These are phyloP conservation scores for Cryptosporidium bovis DNA, from an alignment of 169 alveolate genomes.

Conservation along the genomic window DNA sequence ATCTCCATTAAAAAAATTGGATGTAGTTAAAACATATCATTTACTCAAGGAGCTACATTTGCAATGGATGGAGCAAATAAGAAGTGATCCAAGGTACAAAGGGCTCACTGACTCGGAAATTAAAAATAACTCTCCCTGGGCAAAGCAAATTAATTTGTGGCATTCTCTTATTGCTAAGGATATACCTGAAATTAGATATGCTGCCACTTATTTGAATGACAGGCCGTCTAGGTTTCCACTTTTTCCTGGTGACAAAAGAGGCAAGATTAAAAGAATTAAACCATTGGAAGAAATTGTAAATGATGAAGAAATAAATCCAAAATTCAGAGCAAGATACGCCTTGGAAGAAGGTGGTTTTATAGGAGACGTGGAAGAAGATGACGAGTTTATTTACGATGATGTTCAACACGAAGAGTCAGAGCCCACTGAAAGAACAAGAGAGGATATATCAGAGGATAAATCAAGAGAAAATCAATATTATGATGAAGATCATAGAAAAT, in stretches of 20 bases:
- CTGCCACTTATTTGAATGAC: constrained; percentile 45
- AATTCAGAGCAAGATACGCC: constrained; percentile 59
- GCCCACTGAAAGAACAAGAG: not conserved
- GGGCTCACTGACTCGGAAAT: constrained; percentile 47
- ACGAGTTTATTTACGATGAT: constrained; percentile 8
- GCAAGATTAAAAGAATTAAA: constrained; percentile 18
- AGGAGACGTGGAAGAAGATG: constrained; percentile 21
- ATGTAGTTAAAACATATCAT: constrained; percentile 35
- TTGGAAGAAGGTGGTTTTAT: constrained; percentile 19
- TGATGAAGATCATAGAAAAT: constrained; percentile 9
- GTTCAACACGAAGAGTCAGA: not conserved
- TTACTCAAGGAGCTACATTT: constrained; percentile 23
- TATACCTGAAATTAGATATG: constrained; percentile 56
- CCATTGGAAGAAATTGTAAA: constrained; percentile 50
- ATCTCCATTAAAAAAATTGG: constrained; percentile 42
- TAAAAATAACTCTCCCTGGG: constrained; percentile 64
- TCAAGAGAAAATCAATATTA: not conserved
- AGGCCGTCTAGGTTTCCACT: constrained; percentile 72
- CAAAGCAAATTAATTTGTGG: constrained; percentile 52
- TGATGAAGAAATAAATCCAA: constrained; percentile 36
- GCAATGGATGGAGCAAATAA: constrained; percentile 73
- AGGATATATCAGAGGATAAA: not conserved
- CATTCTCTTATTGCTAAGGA: constrained; percentile 32
- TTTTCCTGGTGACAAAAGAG: constrained; percentile 67
- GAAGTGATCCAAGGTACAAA: constrained; percentile 60